A percentile compares a stretch with the other conserved stretches of the same genome.
Evolutionary conservation across 257 asterid species (phyloP).

Genomic region (Solanum piurae): DNA sequence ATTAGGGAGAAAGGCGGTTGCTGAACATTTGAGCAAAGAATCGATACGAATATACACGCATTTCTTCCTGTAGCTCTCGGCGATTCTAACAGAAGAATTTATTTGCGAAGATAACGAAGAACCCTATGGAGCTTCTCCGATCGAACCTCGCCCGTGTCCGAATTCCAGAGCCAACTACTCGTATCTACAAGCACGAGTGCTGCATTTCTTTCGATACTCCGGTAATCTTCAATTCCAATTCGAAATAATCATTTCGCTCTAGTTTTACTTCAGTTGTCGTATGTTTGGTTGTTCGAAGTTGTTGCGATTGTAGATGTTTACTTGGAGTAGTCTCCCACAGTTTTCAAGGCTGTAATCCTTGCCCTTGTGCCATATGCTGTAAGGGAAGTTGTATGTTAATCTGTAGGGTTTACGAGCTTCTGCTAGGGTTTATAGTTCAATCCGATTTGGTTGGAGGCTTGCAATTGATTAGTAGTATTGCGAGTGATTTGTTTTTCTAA

Average conservation of each 20-base stretch:
- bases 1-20: not conserved
- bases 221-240: slow-evolving; percentile 21
- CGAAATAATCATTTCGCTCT: not conserved
- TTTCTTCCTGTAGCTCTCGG: not conserved
- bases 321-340: not conserved
- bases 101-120: not conserved
- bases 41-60: not conserved
- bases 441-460: not conserved
- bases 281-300: not conserved
- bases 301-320: not conserved
- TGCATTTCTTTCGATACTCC: slow-evolving; percentile 94
- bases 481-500: not conserved
- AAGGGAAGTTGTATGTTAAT: not conserved
- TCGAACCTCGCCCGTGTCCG: slow-evolving; percentile 82
- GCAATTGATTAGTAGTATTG: not conserved
- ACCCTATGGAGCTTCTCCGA: slow-evolving; percentile 78
- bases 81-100: not conserved
- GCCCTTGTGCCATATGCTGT: not conserved
- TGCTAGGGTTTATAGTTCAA: not conserved
- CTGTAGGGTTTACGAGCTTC: not conserved
- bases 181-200: slow-evolving; percentile 92
- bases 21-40: not conserved
- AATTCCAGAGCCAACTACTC: slow-evolving; percentile 91
- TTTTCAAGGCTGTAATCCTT: not conserved
- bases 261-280: not conserved